These are phyloP conservation scores for Rhododendron griersonianum DNA, from an alignment of 148 eudicot species.

Conservation along the genomic window DNA sequence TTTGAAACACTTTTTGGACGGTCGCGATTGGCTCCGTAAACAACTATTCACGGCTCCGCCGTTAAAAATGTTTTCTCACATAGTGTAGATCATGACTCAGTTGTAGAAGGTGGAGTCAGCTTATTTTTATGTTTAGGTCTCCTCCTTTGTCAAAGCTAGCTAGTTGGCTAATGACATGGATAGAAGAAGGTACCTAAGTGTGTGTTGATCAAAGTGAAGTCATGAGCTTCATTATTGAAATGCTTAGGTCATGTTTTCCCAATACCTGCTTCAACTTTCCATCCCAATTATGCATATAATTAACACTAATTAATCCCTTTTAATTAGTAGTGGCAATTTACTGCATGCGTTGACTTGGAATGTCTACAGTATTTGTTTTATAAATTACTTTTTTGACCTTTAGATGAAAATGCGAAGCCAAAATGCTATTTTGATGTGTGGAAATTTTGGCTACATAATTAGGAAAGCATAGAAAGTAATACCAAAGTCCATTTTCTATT, in stretches of 20 bases:
- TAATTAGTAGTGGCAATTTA: neutral
- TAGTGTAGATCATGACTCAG: neutral
- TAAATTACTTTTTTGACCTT: neutral
- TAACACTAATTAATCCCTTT: neutral
- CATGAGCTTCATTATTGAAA: constrained; percentile 1
- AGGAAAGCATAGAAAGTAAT: neutral
- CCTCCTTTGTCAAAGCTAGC: neutral
- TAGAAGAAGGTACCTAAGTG: neutral
- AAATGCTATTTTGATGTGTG: neutral
- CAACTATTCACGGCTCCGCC: too few species aligned
- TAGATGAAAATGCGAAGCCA: neutral
- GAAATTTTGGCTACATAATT: neutral
- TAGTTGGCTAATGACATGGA: neutral
- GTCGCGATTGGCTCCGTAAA: too few species aligned
- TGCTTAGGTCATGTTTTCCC: neutral
- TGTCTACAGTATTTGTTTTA: neutral
- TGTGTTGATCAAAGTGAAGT: neutral
- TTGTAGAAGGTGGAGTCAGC: neutral
- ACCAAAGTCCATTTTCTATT: neutral
- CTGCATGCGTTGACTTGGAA: neutral
- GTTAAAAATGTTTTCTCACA: neutral
- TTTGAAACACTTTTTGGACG: too few species aligned
- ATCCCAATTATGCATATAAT: neutral
- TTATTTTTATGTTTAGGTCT: neutral
- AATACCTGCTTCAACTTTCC: constrained; percentile 4